phyloP scores from a whole-genome alignment of 257 asterid species.

The Solanum peruvianum region DNA sequence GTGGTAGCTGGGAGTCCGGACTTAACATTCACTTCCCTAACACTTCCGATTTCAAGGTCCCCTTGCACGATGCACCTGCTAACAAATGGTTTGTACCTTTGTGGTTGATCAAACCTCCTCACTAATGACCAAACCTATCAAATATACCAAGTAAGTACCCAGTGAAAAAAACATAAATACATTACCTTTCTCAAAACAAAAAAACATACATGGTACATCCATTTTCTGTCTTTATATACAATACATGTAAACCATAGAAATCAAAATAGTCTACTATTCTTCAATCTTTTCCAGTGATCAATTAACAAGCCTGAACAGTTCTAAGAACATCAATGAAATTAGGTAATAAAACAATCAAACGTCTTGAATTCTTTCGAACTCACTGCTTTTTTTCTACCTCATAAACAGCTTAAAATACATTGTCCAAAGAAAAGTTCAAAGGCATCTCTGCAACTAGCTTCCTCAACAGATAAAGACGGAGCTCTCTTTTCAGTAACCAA shows the following conservation, averaged over 20 bases:
- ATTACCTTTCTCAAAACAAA: no score
- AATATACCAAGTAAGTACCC: not conserved
- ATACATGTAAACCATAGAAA: not conserved
- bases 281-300: not conserved
- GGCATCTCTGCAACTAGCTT: not conserved
- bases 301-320: not conserved
- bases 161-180: not conserved
- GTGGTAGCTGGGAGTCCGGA: constrained; percentile 89
- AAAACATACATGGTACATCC: not conserved
- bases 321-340: not conserved
- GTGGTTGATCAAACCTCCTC: constrained; percentile 88
- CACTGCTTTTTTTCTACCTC: not conserved
- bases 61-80: constrained; percentile 72
- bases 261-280: not conserved
- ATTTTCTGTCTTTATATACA: not conserved
- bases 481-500: not conserved
- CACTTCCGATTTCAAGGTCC: constrained; percentile 76
- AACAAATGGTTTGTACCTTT: constrained; percentile 85
- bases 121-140: constrained; percentile 83
- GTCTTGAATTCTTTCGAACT: not conserved
- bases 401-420: not conserved
- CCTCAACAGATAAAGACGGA: not conserved
- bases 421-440: not conserved
- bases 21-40: constrained; percentile 73
- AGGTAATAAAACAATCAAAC: not conserved